Evolutionary conservation across 1,284 basidiomycete species (phyloP).

Genomic region (Papiliotrema fonsecae): DNA sequence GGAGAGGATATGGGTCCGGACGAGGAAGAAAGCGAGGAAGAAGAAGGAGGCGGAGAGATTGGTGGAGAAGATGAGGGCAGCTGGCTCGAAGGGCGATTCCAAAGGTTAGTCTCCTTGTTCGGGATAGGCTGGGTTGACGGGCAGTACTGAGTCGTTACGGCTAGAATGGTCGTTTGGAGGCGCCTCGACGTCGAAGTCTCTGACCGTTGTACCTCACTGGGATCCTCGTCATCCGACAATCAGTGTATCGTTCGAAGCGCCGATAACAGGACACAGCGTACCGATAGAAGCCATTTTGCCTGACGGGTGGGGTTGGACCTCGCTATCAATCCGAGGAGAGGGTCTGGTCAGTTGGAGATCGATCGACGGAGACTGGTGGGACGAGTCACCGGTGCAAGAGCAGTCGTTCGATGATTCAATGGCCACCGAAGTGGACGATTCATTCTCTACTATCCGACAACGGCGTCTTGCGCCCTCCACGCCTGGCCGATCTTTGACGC

Average conservation of each 20-base stretch:
- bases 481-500: slow-evolving; percentile 1
- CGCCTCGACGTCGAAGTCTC: slow-evolving; percentile 11
- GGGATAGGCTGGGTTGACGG: slow-evolving; percentile 6
- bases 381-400: slow-evolving; percentile 1
- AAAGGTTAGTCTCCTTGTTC: slow-evolving; percentile 20
- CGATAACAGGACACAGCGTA: neutral
- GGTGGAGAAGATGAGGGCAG: slow-evolving; percentile 23
- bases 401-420: neutral
- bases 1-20: slow-evolving; percentile 26
- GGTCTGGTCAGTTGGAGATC: slow-evolving; percentile 27
- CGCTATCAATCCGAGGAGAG: slow-evolving; percentile 27
- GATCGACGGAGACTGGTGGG: slow-evolving; percentile 21
- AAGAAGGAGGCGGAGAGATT: slow-evolving; percentile 10
- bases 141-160: slow-evolving; percentile 29
- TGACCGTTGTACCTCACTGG: slow-evolving; percentile 26
- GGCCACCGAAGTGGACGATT: slow-evolving; percentile 18
- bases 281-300: slow-evolving; percentile 27
- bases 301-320: slow-evolving; percentile 36
- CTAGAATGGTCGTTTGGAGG: slow-evolving; percentile 36
- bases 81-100: slow-evolving; percentile 40
- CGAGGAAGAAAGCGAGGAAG: slow-evolving; percentile 6
- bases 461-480: slow-evolving; percentile 4
- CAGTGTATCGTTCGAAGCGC: slow-evolving; percentile 19
- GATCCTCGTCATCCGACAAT: slow-evolving; percentile 18
- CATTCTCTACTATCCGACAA: slow-evolving; percentile 25